Evolutionary conservation across 2,329 filamentous ascomycete species (phyloP), one percentile per base, ranked within the genome.

Genomic region (Pseudogymnoascus sp.): DNA sequence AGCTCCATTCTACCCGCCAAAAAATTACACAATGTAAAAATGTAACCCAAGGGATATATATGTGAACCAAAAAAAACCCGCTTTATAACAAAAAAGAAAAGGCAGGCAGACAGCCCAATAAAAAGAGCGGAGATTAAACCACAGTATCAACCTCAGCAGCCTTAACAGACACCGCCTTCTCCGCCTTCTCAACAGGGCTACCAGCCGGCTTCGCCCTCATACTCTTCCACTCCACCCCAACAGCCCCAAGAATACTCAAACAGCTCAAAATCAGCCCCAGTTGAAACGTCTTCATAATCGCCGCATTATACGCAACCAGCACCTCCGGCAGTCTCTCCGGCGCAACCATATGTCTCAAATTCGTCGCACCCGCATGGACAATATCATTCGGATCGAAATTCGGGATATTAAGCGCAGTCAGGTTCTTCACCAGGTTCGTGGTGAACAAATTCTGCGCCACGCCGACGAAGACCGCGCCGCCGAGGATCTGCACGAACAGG

Each of bases 361-460:
- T 72, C 1, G 78, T 77, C 3, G 78, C 79, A 3, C 80, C 80
- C 0, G 79, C 79, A 4, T 67, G 62, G 16, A 81, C 73, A 0
- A 81, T 70, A 0, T 67, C 65, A 3, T 69, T 54, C 0, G 75
- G 66, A 63, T 77, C 63, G 62, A 76, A 67, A 31, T 65, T 28
- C 48, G 76, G 71, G 57, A 73, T 73, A 5, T 57, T 11, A 2
- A 57, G 48, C 28, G 73, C 71, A 6, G 43, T 19, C 0, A 81
- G 21, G 10, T 67, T 39, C 31, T 63, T 66, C 4, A 63, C 67
- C 3, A 73, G 63, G 10, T 70, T 71, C 28, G 72, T 73, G 13
- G 67, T 73, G 70, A 90, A 90, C 54, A 89, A 80, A 19, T 86
- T 84, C 72, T 90, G 85, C 0, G 83, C 83, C 8, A 89, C 83